Conservation (phyloP, 1,284 basidiomycete species). For the Malassezia caprae region DNA sequence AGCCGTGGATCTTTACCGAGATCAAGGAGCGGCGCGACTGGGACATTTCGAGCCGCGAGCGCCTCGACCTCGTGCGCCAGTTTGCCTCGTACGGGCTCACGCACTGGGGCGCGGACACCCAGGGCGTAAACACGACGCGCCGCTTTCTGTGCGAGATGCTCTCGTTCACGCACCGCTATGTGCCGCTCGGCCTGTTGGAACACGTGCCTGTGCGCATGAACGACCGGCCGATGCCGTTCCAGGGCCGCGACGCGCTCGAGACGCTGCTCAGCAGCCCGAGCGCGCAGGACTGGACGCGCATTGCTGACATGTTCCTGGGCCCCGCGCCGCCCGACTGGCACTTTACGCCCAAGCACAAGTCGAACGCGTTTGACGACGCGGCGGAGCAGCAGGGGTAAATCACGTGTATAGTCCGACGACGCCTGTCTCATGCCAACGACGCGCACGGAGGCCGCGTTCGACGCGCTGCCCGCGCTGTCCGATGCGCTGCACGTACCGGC, state of each 20-base stretch:
- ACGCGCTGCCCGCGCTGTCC: constrained; percentile 19
- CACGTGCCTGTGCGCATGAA: constrained; percentile 70
- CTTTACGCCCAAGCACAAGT: constrained; percentile 53
- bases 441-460: constrained; percentile 3
- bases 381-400: constrained; percentile 7
- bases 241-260: constrained; percentile 69
- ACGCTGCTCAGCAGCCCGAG: constrained; percentile 71
- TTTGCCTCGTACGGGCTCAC: constrained; percentile 35
- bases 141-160: constrained; percentile 89
- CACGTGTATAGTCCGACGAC: not conserved
- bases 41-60: constrained; percentile 83
- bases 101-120: constrained; percentile 47
- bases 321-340: constrained; percentile 55
- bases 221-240: constrained; percentile 75
- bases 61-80: constrained; percentile 68
- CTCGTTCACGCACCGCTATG: constrained; percentile 87
- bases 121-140: constrained; percentile 79
- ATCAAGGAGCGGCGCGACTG: constrained; percentile 70
- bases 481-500: constrained; percentile 30
- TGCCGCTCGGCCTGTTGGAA: constrained; percentile 88
- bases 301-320: constrained; percentile 87
- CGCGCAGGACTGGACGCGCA: constrained; percentile 84
- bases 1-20: constrained; percentile 70
- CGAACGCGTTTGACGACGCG: constrained; percentile 22
- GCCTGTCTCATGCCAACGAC: not conserved